Evolutionary conservation across 192 early-diverging fungal genomes (phyloP).

Genomic region (Phlyctochytrium bullatum): DNA sequence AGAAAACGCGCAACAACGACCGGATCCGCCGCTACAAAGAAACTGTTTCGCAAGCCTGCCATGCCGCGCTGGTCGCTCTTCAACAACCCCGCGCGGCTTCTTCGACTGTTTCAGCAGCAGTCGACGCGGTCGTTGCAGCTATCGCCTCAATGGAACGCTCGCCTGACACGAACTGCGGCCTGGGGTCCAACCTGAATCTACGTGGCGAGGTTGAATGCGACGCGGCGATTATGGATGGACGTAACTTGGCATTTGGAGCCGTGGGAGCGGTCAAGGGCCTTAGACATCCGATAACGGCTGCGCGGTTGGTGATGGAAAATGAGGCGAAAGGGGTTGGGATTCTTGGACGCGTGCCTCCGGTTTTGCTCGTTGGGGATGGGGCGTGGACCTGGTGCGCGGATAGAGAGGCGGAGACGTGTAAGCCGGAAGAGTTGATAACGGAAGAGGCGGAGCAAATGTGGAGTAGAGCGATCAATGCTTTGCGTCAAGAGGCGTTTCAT

Average conservation of each 20-base stretch:
- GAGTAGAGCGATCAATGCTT: background rate
- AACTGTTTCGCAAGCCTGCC: no score
- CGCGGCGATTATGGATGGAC: constrained; percentile 73
- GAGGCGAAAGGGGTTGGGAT: constrained; percentile 45
- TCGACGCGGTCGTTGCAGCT: background rate
- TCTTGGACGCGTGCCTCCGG: constrained; percentile 52
- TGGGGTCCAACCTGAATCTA: constrained; percentile 78
- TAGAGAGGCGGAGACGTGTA: background rate
- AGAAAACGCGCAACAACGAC: no score
- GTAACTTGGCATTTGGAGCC: constrained; percentile 64
- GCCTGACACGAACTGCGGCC: constrained; percentile 58
- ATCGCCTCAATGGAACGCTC: constrained; percentile 39
- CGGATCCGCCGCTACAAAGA: no score
- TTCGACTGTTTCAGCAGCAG: no score
- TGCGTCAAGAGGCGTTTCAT: background rate
- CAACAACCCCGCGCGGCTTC: no score
- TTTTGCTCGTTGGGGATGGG: constrained; percentile 56
- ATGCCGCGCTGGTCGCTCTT: no score
- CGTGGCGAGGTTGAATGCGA: constrained; percentile 80
- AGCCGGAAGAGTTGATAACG: background rate
- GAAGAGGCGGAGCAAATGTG: background rate
- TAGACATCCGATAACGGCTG: constrained; percentile 61
- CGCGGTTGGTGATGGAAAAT: constrained; percentile 8
- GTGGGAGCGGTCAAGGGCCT: constrained; percentile 70
- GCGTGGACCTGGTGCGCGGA: constrained; percentile 30